These are phyloP conservation scores for Detonula confervacea DNA, from an alignment of 352 stramenopile species.

Conservation along the genomic window DNA sequence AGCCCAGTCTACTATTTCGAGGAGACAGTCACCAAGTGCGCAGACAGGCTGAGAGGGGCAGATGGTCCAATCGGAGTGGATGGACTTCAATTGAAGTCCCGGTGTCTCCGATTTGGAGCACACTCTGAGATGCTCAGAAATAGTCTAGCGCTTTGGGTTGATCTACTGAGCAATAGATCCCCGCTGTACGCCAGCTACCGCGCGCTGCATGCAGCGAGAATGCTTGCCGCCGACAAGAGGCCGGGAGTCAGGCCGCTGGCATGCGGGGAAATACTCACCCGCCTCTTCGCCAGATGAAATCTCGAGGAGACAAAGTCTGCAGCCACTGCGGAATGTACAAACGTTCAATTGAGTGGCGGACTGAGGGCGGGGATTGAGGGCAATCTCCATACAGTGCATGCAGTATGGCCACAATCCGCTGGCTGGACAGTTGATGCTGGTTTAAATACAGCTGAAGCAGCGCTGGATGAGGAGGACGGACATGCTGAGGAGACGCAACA, in stretches of 20 bases:
- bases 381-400: slow-evolving; percentile 21
- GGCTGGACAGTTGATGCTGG: too few species aligned
- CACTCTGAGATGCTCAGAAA: slow-evolving; percentile 10
- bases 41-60: slow-evolving; percentile 19
- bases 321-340: slow-evolving; percentile 26
- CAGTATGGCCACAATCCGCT: too few species aligned
- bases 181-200: slow-evolving; percentile 49
- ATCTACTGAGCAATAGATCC: slow-evolving; percentile 42
- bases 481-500: background rate
- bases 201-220: slow-evolving; percentile 19
- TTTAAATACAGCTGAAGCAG: too few species aligned
- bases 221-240: slow-evolving; percentile 44
- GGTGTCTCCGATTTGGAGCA: slow-evolving; percentile 21
- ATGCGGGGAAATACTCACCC: slow-evolving; percentile 36
- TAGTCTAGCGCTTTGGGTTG: slow-evolving; percentile 20
- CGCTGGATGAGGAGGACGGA: too few species aligned
- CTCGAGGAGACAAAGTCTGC: background rate
- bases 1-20: slow-evolving; percentile 13
- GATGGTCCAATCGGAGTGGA: slow-evolving; percentile 39
- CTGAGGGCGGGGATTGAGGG: slow-evolving; percentile 52
- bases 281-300: background rate
- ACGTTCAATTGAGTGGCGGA: slow-evolving; percentile 44
- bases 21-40: slow-evolving; percentile 18
- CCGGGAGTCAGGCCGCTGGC: slow-evolving; percentile 47
- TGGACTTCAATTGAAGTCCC: slow-evolving; percentile 15